Base-by-base conservation (phyloP, 2,329 filamentous ascomycete species). In the Monosporascus ibericus region DNA sequence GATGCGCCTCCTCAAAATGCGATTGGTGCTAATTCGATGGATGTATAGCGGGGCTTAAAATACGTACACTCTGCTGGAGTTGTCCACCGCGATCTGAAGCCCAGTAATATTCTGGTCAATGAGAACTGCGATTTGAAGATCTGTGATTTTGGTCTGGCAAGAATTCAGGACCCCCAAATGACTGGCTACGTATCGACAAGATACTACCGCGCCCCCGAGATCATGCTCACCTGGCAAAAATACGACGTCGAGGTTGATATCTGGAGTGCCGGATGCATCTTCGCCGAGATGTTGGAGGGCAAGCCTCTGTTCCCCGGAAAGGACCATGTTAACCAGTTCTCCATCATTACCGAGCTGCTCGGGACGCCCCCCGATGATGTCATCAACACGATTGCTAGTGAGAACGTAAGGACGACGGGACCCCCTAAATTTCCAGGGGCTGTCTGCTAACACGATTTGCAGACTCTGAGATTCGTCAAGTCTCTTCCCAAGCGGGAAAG, bases 201-300 rank as follows among this genome's bases (percentile, higher is more conserved):
- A 79, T 99, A 99, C 80, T 99, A 99, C 80, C 86, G 94, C 66
- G 94, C 94, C 8, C 94, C 94, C 18, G 94, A 99, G 74, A 99
- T 99, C 69, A 99, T 99, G 94, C 90, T 99, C 69, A 97, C 94
- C 59, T 99, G 94, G 94, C 94, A 99, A 78, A 99, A 99, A 77
- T 99, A 99, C 74, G 94, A 99, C 63, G 86, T 97, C 47, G 94
- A 97, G 75, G 94, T 99, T 53, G 94, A 99, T 70, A 96, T 99
- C 69, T 99, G 94, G 94, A 97, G 94, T 70, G 92, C 92, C 18
- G 94, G 94, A 55, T 99, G 94, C 74, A 99, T 99, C 69, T 97
- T 99, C 64, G 94, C 94, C 42, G 94, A 99, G 75, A 99, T 99
- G 94, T 81, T 99, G 54, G 92, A 96, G 75, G 94, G 94, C 68